phyloP scores from a whole-genome alignment of 768 basidiomycete genomes.

The Lactarius sp. region DNA sequence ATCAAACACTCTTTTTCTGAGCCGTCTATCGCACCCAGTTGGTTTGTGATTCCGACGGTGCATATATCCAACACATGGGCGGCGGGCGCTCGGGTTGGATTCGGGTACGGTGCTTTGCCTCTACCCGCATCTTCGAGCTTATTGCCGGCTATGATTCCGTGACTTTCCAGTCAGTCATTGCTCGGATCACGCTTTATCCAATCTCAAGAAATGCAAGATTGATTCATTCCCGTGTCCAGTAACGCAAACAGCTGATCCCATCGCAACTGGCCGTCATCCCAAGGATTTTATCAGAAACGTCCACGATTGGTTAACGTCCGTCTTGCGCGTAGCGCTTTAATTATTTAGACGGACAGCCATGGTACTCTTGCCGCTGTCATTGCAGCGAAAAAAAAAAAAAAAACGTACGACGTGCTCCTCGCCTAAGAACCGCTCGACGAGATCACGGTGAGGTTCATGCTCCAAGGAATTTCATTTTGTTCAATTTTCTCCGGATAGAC shows the following conservation, averaged over 20 bases:
- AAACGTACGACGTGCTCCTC: too few relatives aligned
- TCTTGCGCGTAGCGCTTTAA: too few relatives aligned
- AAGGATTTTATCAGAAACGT: too few relatives aligned
- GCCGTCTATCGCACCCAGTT: background rate
- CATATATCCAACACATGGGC: conserved; percentile 54
- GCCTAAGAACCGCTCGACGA: too few relatives aligned
- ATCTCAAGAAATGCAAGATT: conserved; percentile 54
- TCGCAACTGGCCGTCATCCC: background rate
- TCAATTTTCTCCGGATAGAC: too few relatives aligned
- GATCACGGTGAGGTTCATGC: too few relatives aligned
- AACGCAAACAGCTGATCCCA: conserved; percentile 50
- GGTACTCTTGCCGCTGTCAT: too few relatives aligned
- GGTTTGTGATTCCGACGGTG: background rate
- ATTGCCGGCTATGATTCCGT: conserved; percentile 61
- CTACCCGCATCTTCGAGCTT: conserved; percentile 69
- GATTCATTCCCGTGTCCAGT: conserved; percentile 48
- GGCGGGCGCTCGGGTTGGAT: conserved; percentile 67
- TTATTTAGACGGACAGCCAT: too few relatives aligned
- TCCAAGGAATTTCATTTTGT: too few relatives aligned
- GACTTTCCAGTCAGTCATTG: conserved; percentile 26
- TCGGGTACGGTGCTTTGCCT: conserved; percentile 51
- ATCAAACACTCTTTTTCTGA: too few relatives aligned
- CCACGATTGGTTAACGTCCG: too few relatives aligned
- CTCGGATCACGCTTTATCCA: conserved; percentile 69
- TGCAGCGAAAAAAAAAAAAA: too few relatives aligned